These are phyloP conservation scores for Pseudevernia furfuracea DNA, from an alignment of 495 filamentous ascomycete genomes.

Conservation along the genomic window DNA sequence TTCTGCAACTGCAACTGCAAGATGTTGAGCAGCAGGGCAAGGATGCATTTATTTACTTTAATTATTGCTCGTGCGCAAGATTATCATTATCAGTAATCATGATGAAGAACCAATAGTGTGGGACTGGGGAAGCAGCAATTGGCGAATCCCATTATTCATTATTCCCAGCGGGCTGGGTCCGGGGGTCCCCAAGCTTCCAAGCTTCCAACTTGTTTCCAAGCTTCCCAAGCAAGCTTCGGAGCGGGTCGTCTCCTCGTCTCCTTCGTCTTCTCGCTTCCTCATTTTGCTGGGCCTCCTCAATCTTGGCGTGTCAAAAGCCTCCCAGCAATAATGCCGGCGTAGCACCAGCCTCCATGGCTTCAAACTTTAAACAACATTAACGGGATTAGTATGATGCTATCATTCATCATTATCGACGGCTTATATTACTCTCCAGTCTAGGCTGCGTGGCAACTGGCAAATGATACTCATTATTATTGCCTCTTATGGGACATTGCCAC, in stretches of 20 bases:
- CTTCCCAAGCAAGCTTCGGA: neutral
- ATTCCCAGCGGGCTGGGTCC: neutral
- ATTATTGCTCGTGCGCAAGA: neutral
- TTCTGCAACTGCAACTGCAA: neutral
- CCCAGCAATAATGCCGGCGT: no score
- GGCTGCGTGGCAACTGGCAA: neutral
- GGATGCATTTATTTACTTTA: neutral
- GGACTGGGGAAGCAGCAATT: no score
- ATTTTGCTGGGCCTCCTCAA: no score
- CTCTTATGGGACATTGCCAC: neutral
- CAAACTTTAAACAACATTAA: no score
- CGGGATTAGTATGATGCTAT: no score
- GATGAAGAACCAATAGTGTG: neutral
- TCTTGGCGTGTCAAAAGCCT: neutral
- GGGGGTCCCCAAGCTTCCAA: neutral
- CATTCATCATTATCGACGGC: no score
- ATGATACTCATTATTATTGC: neutral
- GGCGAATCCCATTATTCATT: no score
- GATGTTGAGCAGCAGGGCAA: neutral
- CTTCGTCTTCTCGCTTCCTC: no score
- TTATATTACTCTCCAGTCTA: no score
- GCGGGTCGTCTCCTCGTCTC: slow-evolving; percentile 2
- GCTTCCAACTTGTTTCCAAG: no score
- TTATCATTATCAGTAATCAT: neutral
- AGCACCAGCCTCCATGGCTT: neutral